Evolutionary conservation across 2,329 filamentous ascomycete genomes (phyloP).

Genomic region (Zasmidium citrigriseum): DNA sequence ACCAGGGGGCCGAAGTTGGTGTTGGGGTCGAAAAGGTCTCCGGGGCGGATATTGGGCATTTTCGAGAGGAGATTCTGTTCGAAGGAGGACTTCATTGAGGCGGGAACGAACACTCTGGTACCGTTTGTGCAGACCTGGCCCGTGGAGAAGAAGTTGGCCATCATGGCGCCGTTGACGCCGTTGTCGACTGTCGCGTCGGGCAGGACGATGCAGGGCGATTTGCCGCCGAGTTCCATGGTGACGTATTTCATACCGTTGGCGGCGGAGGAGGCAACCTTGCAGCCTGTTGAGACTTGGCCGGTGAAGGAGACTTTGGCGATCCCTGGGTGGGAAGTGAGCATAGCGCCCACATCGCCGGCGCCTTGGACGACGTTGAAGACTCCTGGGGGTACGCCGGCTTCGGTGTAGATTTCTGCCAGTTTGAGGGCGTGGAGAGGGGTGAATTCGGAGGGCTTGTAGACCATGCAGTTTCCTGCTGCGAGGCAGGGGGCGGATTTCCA

Average conservation of each 20-base stretch:
- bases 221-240: slow-evolving; percentile 89
- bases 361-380: slow-evolving; percentile 89
- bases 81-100: slow-evolving; percentile 64
- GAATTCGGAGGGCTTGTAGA: slow-evolving; percentile 88
- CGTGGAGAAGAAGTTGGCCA: slow-evolving; percentile 90
- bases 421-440: slow-evolving; percentile 79
- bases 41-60: slow-evolving; percentile 68
- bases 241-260: slow-evolving; percentile 83
- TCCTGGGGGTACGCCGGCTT: slow-evolving; percentile 76
- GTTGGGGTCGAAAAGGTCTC: slow-evolving; percentile 67
- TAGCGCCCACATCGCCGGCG: slow-evolving; percentile 73
- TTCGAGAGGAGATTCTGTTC: slow-evolving; percentile 70
- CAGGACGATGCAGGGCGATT: slow-evolving; percentile 77
- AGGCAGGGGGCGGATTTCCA: slow-evolving; percentile 88
- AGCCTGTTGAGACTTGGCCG: slow-evolving; percentile 79
- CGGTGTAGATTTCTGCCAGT: slow-evolving; percentile 73
- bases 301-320: slow-evolving; percentile 90
- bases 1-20: slow-evolving; percentile 87
- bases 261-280: slow-evolving; percentile 76
- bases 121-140: slow-evolving; percentile 94
- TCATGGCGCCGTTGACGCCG: slow-evolving; percentile 88
- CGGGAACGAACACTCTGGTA: slow-evolving; percentile 80
- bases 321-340: slow-evolving; percentile 68
- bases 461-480: slow-evolving; percentile 84
- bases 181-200: slow-evolving; percentile 76